Conservation (phyloP, 176 grass and related monocot genomes). For the Ensete glaucum region DNA sequence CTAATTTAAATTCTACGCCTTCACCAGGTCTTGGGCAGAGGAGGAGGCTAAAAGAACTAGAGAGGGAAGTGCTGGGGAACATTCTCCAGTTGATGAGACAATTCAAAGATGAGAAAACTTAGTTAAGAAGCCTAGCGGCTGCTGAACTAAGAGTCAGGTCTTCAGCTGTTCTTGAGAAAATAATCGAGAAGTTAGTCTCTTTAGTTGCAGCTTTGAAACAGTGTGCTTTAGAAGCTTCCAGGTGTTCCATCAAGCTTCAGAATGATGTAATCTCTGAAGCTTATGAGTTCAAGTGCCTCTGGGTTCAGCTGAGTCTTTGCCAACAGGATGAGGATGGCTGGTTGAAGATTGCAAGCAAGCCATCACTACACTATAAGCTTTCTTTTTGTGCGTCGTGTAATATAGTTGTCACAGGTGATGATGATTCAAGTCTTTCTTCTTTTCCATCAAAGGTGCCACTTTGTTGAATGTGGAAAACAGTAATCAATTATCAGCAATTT, state of each 20-base stretch:
- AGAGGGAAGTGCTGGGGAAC: constrained; percentile 60
- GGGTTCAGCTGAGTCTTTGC: constrained; percentile 20
- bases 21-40: constrained; percentile 79
- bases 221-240: constrained; percentile 24
- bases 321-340: constrained; percentile 31
- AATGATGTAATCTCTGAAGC: constrained; percentile 27
- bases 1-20: constrained; percentile 5
- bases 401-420: too few relatives aligned
- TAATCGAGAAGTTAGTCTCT: constrained; percentile 50
- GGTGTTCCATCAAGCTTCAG: constrained; percentile 17
- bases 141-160: constrained; percentile 43
- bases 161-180: constrained; percentile 29
- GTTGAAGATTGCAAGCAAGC: constrained; percentile 66
- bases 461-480: too few relatives aligned
- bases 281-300: constrained; percentile 17
- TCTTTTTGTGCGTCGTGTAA: too few relatives aligned
- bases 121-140: constrained; percentile 49
- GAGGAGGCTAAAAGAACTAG: constrained; percentile 86
- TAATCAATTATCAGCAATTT: too few relatives aligned
- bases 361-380: constrained; percentile 27
- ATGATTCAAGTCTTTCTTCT: too few relatives aligned
- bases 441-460: too few relatives aligned
- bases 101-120: constrained; percentile 36
- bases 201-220: constrained; percentile 54
- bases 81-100: constrained; percentile 33